These are phyloP conservation scores for Hymenoscyphus infarciens DNA, from an alignment of 2,329 filamentous ascomycete genomes.

Conservation along the genomic window DNA sequence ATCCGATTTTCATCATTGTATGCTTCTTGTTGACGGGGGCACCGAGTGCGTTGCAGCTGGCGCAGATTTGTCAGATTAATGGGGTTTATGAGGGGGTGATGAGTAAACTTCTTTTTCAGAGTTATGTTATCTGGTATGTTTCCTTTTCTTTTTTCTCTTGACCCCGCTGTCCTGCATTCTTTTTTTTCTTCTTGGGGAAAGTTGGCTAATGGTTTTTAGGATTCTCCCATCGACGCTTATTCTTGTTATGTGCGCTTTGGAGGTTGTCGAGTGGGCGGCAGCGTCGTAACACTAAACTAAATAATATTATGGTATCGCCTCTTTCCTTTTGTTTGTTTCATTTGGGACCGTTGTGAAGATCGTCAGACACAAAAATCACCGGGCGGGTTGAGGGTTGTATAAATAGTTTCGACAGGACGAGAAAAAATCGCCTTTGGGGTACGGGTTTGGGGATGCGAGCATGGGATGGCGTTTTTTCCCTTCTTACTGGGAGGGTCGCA, in stretches of 20 bases:
- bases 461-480: too few relatives aligned
- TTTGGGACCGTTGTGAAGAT: too few relatives aligned
- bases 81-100: slow-evolving; percentile 93
- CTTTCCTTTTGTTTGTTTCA: background rate
- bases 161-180: background rate
- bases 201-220: slow-evolving; percentile 46
- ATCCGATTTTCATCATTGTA: slow-evolving; percentile 97
- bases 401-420: too few relatives aligned
- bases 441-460: too few relatives aligned
- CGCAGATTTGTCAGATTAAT: slow-evolving; percentile 98
- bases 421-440: too few relatives aligned
- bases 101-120: slow-evolving; percentile 90
- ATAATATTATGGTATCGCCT: background rate
- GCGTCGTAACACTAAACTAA: slow-evolving; percentile 7
- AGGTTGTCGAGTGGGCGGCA: slow-evolving; percentile 84
- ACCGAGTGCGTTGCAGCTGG: slow-evolving; percentile 87
- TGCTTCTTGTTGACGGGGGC: slow-evolving; percentile 95
- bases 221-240: slow-evolving; percentile 91
- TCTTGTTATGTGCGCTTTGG: slow-evolving; percentile 85
- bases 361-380: too few relatives aligned
- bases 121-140: slow-evolving; percentile 86
- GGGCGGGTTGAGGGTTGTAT: too few relatives aligned
- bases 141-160: background rate
- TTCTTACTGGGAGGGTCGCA: too few relatives aligned
- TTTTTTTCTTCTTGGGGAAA: background rate